These are phyloP conservation scores for Parachaetomium inaequale DNA, from an alignment of 495 filamentous ascomycete genomes.

Conservation along the genomic window DNA sequence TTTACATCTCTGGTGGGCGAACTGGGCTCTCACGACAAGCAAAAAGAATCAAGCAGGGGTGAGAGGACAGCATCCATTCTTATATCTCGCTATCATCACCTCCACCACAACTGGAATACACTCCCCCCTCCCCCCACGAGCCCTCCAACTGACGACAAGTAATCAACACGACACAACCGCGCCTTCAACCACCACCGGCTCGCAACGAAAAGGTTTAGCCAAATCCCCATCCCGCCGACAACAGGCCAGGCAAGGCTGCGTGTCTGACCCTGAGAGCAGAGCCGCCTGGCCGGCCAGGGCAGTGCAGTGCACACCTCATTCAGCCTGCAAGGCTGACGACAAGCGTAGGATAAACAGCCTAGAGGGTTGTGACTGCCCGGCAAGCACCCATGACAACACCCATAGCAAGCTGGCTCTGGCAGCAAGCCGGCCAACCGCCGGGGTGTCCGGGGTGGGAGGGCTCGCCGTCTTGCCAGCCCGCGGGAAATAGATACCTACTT, in stretches of 20 bases:
- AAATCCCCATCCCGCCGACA: constrained; percentile 4
- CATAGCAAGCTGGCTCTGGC: not conserved
- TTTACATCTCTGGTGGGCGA: not conserved
- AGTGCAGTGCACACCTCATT: constrained; percentile 8
- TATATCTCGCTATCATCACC: not conserved
- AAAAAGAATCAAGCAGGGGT: not conserved
- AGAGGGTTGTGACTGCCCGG: too few species aligned
- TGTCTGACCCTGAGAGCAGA: constrained; percentile 1
- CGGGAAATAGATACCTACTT: too few species aligned
- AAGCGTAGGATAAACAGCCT: not conserved
- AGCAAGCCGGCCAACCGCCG: not conserved
- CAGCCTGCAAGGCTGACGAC: constrained; percentile 14
- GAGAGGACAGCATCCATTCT: not conserved
- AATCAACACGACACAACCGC: constrained; percentile 20
- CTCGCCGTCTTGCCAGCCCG: not conserved
- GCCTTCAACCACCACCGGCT: constrained; percentile 1
- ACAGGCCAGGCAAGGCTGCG: not conserved
- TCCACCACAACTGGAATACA: not conserved
- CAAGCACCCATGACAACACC: not conserved
- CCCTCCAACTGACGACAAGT: not conserved
- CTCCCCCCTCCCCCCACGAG: not conserved
- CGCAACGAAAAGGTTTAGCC: constrained; percentile 13
- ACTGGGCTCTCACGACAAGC: not conserved
- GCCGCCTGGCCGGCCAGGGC: not conserved
- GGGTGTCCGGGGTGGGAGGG: not conserved